A percentile compares a stretch with the other conserved stretches of the same genome.
Conservation (phyloP, 2,329 filamentous ascomycete genomes). For the Arthrobotrys musiformis region DNA sequence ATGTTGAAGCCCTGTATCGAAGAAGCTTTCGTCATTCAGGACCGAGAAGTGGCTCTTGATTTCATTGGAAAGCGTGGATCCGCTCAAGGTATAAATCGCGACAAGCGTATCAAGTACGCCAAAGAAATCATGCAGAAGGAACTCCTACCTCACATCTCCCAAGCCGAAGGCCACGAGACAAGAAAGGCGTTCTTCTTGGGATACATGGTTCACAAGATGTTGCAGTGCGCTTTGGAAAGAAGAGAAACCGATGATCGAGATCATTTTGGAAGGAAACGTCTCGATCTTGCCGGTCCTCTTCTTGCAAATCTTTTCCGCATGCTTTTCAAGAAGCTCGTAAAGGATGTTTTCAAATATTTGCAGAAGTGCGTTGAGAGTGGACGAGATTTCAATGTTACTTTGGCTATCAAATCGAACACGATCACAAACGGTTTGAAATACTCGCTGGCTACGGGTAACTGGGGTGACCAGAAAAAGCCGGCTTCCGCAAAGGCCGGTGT, state of each 20-base stretch:
- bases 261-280: conserved; percentile 98
- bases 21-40: conserved; percentile 95
- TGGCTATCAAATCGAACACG: conserved; percentile 90
- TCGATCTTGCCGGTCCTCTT: conserved; percentile 92
- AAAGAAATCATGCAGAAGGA: conserved; percentile 97
- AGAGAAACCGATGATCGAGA: conserved; percentile 96
- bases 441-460: conserved; percentile 96
- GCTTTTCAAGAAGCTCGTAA: conserved; percentile 88
- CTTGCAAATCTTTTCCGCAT: conserved; percentile 96
- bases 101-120: conserved; percentile 90
- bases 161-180: conserved; percentile 92
- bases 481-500: conserved; percentile 94
- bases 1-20: conserved; percentile 97
- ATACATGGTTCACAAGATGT: conserved; percentile 96
- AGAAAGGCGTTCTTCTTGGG: conserved; percentile 97
- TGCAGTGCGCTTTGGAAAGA: conserved; percentile 91
- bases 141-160: conserved; percentile 93
- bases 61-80: conserved; percentile 94
- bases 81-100: conserved; percentile 77
- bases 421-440: conserved; percentile 96
- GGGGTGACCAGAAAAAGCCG: conserved; percentile 99
- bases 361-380: conserved; percentile 90
- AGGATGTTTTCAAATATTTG: conserved; percentile 89
- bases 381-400: conserved; percentile 86
- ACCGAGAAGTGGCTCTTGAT: conserved; percentile 91